Base-by-base conservation (phyloP, 768 basidiomycete species). In the Termitomyces sp. region DNA sequence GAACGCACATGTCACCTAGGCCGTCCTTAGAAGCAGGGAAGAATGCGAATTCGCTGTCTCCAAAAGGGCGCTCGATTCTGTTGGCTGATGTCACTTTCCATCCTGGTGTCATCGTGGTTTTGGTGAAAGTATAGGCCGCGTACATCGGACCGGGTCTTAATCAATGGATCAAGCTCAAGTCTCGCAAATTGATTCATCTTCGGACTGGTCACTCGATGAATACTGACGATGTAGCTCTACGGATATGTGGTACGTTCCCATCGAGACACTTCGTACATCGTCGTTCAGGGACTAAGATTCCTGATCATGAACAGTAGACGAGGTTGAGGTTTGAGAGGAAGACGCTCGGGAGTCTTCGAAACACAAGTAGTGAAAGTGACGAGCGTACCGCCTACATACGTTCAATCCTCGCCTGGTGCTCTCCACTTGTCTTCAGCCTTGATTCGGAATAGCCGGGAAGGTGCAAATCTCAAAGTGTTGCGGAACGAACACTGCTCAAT, bases 1-100 rank as follows among this genome's bases (percentile, higher is more conserved):
- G 34, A 18, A 65, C 72, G 52, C 55, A 73, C 73, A 74, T 74
- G 51, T 74, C 73, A n/a, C 70, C 70, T 31, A 71, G 39, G 4
- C 70, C 73, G 39, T 64, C 60, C 29, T 66, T 60, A 16, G 71
- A 72, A 4, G 68, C 65, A 47, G 70, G 67, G 58, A 68, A 71
- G 55, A 69, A 70, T 6, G 70, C 66, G 39, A 58, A 68, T 59
- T 73, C 71, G 49, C 71, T 72, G 53, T 69, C 66, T 7, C 70
- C 71, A 16, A 73, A 57, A 20, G 55, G 58, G 10, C 72, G 65
- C 39, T 65, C 60, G 42, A 65, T 67, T 36, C 28, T 16, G 55
- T 48, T 33, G 20, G 9, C 15, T 7, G 47, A 24, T 12, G 52
- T 59, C 9, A n/a, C n/a, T 5, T 39, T 42, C 58, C 58, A 59